Conservation (phyloP, 768 basidiomycete species). For the Lactarius sp. region DNA sequence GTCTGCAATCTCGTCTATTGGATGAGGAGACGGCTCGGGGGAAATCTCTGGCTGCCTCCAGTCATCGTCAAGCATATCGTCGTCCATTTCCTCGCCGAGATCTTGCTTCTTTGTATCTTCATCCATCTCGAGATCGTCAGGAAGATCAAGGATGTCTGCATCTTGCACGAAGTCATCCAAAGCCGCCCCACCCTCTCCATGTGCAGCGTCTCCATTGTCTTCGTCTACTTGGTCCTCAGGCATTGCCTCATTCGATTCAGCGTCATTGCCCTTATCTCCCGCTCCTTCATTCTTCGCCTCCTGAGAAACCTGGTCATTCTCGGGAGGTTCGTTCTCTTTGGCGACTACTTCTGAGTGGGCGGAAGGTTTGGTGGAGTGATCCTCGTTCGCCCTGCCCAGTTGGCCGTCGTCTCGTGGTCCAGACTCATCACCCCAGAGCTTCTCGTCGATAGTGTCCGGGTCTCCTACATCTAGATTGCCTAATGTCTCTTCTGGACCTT, state of each 20-base stretch:
- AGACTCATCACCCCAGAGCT: slow-evolving; percentile 89
- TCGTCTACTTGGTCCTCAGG: slow-evolving; percentile 31
- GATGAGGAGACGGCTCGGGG: slow-evolving; percentile 3
- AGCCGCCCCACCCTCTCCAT: slow-evolving; percentile 54
- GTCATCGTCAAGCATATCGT: slow-evolving; percentile 8
- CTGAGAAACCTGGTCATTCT: slow-evolving; percentile 34
- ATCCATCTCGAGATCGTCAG: slow-evolving; percentile 75
- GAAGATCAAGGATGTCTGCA: slow-evolving; percentile 80
- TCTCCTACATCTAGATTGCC: slow-evolving; percentile 80
- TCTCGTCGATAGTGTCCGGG: slow-evolving; percentile 86
- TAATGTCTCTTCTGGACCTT: slow-evolving; percentile 77
- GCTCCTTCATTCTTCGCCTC: slow-evolving; percentile 31
- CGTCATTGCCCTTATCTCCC: slow-evolving; percentile 29
- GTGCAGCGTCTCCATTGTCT: slow-evolving; percentile 41
- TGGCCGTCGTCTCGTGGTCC: slow-evolving; percentile 49
- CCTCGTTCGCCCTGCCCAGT: slow-evolving; percentile 55
- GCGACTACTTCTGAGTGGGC: slow-evolving; percentile 67
- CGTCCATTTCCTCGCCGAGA: slow-evolving; percentile 35
- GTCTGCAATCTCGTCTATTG: neutral
- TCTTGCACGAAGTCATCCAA: slow-evolving; percentile 76
- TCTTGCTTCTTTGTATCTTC: slow-evolving; percentile 27
- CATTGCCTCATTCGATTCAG: slow-evolving; percentile 30
- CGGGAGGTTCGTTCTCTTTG: slow-evolving; percentile 55
- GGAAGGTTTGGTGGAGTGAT: slow-evolving; percentile 49
- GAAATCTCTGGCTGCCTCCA: neutral